Base-by-base conservation (phyloP, 345 rosid species). In the Citrus reticulata region DNA sequence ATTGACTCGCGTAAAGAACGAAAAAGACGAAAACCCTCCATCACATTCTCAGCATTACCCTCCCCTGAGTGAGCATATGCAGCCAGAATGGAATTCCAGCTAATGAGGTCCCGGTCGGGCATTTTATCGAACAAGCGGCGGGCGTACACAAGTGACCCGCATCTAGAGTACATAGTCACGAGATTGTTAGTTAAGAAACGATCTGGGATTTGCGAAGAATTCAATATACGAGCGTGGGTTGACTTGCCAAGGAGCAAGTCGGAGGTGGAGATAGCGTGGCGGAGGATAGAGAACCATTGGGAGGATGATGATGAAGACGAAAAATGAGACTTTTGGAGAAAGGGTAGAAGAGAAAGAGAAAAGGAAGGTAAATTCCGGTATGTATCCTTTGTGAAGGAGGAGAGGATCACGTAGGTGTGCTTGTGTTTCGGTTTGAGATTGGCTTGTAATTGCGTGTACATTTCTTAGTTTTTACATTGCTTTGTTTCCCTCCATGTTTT, bases 61-160 rank as follows among this genome's bases (percentile, higher is more conserved):
- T 76, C 81, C 3, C 65, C 87, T 3, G 71, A 81, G 40, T 83
- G 88, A 1, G 94, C 91, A 81, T 87, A 90, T 7, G 91, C 89
- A 74, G 90, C 85, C 55, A 90, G 60, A 72, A 90, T 75, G 14
- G 91, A 85, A 76, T 91, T 91, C 92, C 91, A 91, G 29, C 90
- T 84, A 55, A 91, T 80, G 20, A 89, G 87, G 77, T 91, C 90
- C 81, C 86, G 78, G 0, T 85, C 83, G 74, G 70, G 87, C 81
- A 81, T 89, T 84, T 66, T 70, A 74, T 91, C 91, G 77, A 91
- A 91, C 88, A 91, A 51, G 9, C 75, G 83, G 79, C 91, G 90
- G 0, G 92, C 92, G 5, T 81, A 79, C 3, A 51, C 27, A 60
- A 88, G 85, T n/a, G 86, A 89, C 10, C 92, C 91, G 55, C 94